A percentile compares a stretch with the other conserved stretches of the same genome.
Conservation (phyloP, 139 green algal genomes). For the Closterium sp. region DNA sequence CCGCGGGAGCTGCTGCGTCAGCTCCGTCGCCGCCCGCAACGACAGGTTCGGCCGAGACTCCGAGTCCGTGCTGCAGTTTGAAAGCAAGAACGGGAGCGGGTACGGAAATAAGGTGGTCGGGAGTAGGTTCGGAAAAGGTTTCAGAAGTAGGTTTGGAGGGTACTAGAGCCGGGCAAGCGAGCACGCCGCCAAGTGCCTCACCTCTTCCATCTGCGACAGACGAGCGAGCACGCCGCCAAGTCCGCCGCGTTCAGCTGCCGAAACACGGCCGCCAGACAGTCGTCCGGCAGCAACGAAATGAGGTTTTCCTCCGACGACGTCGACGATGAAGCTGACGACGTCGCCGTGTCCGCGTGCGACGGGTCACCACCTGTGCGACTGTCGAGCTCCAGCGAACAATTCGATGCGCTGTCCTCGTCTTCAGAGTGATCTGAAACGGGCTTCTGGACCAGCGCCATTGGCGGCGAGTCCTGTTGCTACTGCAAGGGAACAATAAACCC, state of each 20-base stretch:
- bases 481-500: no score
- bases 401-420: neutral
- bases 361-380: neutral
- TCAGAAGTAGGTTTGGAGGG: no score
- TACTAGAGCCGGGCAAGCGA: neutral
- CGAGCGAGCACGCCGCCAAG: no score
- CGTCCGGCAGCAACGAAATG: slow-evolving; percentile 22
- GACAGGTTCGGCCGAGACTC: slow-evolving; percentile 1
- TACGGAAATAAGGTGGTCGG: neutral
- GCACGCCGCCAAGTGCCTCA: neutral
- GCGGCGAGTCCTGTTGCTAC: no score
- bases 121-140: neutral
- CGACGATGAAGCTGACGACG: neutral
- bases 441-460: neutral
- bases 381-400: neutral
- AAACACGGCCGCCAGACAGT: slow-evolving; percentile 3
- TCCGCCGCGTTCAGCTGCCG: no score
- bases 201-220: neutral
- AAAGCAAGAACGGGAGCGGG: no score
- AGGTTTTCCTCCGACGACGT: slow-evolving; percentile 13
- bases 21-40: slow-evolving; percentile 7
- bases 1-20: neutral
- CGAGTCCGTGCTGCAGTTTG: slow-evolving; percentile 12
- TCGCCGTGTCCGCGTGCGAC: neutral
- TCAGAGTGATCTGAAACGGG: neutral